phyloP scores from a whole-genome alignment of 306 rosid species.

The Gillenia trifoliata region DNA sequence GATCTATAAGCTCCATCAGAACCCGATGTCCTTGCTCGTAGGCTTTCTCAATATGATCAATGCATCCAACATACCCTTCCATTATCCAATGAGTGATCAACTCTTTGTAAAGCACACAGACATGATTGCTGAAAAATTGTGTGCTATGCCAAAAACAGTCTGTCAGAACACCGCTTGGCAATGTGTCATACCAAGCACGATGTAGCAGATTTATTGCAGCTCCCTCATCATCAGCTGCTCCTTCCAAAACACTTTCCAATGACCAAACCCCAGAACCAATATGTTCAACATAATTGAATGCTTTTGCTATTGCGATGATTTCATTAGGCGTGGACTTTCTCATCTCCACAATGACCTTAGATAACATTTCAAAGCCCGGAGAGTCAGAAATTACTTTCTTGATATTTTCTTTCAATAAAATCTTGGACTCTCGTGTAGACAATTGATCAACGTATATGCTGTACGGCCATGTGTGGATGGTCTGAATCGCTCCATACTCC shows the following conservation, averaged over 20 bases:
- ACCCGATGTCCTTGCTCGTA: slow-evolving; percentile 22
- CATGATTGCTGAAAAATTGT: slow-evolving; percentile 9
- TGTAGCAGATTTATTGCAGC: neutral
- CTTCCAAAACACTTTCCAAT: slow-evolving; percentile 9
- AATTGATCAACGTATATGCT: neutral
- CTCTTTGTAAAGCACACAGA: slow-evolving; percentile 31
- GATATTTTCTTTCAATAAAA: neutral
- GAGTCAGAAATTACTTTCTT: neutral
- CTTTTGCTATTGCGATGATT: slow-evolving; percentile 2
- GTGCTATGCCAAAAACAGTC: slow-evolving; percentile 28
- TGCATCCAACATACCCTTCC: slow-evolving; percentile 24
- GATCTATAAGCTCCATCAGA: slow-evolving; percentile 26
- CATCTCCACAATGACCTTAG: neutral
- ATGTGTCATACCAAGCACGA: slow-evolving; percentile 13
- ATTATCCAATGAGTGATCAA: slow-evolving; percentile 38
- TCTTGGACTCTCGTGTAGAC: neutral
- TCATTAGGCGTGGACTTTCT: neutral
- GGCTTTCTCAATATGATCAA: slow-evolving; percentile 16
- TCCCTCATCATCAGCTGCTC: neutral
- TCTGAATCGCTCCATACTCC: neutral
- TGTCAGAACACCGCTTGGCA: neutral
- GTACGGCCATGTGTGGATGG: neutral
- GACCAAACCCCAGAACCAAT: neutral
- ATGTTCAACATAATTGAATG: slow-evolving; percentile 7
- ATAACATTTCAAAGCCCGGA: neutral